phyloP scores from a whole-genome alignment of 2,329 filamentous ascomycete genomes.

The Fusarium euwallaceae region DNA sequence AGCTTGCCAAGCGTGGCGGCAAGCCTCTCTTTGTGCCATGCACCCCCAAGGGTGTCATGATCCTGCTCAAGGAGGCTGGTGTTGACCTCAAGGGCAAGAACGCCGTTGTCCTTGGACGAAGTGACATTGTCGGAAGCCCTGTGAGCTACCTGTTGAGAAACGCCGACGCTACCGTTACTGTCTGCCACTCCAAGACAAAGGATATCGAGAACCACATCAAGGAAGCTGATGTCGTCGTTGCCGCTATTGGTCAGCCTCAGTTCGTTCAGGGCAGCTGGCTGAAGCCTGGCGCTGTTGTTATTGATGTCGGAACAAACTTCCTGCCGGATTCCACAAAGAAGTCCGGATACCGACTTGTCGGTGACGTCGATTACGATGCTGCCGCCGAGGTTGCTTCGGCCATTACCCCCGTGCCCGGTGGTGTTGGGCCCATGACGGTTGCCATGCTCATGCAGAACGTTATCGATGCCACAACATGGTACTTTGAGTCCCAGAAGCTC shows the following conservation, averaged over 20 bases:
- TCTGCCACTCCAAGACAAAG: conserved; percentile 91
- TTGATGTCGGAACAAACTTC: conserved; percentile 98
- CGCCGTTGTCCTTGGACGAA: conserved; percentile 92
- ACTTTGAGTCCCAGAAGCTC: conserved; percentile 86
- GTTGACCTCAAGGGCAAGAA: conserved; percentile 90
- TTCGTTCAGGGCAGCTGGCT: conserved; percentile 97
- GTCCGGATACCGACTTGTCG: conserved; percentile 91
- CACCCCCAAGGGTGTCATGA: conserved; percentile 98
- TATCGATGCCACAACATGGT: conserved; percentile 83
- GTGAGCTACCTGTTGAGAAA: conserved; percentile 96
- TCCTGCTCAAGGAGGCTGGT: conserved; percentile 84
- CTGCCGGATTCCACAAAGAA: conserved; percentile 90
- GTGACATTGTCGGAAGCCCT: conserved; percentile 97
- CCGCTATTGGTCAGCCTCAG: conserved; percentile 87
- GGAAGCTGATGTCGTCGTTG: conserved; percentile 89
- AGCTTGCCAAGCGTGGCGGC: conserved; percentile 95
- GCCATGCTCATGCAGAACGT: conserved; percentile 98
- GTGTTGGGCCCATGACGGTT: conserved; percentile 98
- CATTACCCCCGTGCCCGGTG: conserved; percentile 96
- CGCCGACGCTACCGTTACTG: conserved; percentile 94
- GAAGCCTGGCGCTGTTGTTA: conserved; percentile 94
- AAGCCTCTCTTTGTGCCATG: conserved; percentile 91
- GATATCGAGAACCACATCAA: conserved; percentile 81
- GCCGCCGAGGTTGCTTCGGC: conserved; percentile 88
- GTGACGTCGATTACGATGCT: conserved; percentile 92